Evolutionary conservation across 176 grass and related monocot species (phyloP), one percentile per base, ranked within the genome.

Genomic region (Ananas comosus): DNA sequence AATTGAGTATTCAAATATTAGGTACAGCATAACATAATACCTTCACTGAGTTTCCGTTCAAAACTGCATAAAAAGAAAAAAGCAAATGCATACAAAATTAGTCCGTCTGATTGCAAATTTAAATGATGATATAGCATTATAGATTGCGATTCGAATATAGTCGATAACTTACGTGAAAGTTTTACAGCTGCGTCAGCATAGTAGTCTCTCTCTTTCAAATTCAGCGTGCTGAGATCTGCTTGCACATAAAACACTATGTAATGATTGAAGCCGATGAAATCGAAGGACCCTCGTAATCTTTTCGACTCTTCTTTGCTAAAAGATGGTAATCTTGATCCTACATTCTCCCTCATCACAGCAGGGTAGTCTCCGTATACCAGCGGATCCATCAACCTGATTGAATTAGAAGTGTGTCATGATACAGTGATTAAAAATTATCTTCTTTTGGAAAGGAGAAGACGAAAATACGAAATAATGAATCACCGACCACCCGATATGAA

Each of bases 261-360:
- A 49, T 96, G 88, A 7, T 91, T 96, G 59, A 96, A 51, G 57
- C 88, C 91, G 29, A 88, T 51, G 81, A 96, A 96, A 70, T 91
- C 91, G 50, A 88, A 86, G 0, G 88, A 84, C 9, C 80, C 83
- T 2, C 72, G 75, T 3, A 88, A 18, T 51, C 12, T 78, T 21
- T 68, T 63, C 3, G 83, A 86, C 22, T 88, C 78, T 70, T 86
- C 85, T 51, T 1, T 50, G 17, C 71, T 68, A 0, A 96, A 65
- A 13, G 53, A 12, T 12, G 88, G 91, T 54, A 91, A 69, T 4
- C 83, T 85, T 18, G 70, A 69, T 2, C 91, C 85, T 0, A 64
- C 88, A 22, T 75, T 80, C 52, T 75, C 66, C 76, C 54, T 65
- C 91, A 91, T 96, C 16, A 88, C 53, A 4, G 85, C 28, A 25